Base-by-base conservation (phyloP, 306 rosid genomes). In the Vigna angularis region DNA sequence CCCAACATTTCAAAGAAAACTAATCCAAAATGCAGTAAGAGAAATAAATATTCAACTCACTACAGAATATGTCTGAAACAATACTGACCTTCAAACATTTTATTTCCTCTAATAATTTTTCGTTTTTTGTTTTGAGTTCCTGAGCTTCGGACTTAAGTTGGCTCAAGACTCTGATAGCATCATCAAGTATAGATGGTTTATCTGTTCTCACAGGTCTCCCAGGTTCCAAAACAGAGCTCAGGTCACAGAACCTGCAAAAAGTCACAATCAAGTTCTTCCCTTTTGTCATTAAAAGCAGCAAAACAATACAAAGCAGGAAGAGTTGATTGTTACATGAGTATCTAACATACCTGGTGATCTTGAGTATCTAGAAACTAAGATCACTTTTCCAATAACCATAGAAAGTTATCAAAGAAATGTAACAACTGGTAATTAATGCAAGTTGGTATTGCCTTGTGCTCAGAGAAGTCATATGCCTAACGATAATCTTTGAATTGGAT, bases 141-240 rank as follows among this genome's bases (percentile, higher is more conserved):
- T 87, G 79, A 77, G 93, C 81, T 87, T 95, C 98, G 59, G 77
- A 78, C 85, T 84, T 93, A 28, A 92, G 90, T 79, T 93, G 96
- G 74, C 68, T 88, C 88, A 95, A 85, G 51, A 88, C 89, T 89
- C 93, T 86, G 76, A 95, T 82, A 70, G 98, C 91, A 81, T 93
- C 97, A 73, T 93, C 98, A 67, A 95, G 93, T 67, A 91, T 79
- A 59, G 97, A 93, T 5, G 87, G 82, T 73, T 96, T 96, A 86
- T 91, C 97, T 16, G 90, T 82, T 85, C 82, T 93, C 67, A 86
- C 55, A 53, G 96, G 90, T 66, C 92, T 88, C 70, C 89, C 96
- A 20, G 98, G 96, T 44, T 93, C 99, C 83, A 95, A 85, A 81
- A 89, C 89, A 85, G 88, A 44, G 79, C 91, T 87, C 90, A 95